A percentile compares a stretch with the other conserved stretches of the same genome.
These are phyloP conservation scores for Pestalotiopsis sp. DNA, from an alignment of 2,329 filamentous ascomycete species.

Conservation along the genomic window DNA sequence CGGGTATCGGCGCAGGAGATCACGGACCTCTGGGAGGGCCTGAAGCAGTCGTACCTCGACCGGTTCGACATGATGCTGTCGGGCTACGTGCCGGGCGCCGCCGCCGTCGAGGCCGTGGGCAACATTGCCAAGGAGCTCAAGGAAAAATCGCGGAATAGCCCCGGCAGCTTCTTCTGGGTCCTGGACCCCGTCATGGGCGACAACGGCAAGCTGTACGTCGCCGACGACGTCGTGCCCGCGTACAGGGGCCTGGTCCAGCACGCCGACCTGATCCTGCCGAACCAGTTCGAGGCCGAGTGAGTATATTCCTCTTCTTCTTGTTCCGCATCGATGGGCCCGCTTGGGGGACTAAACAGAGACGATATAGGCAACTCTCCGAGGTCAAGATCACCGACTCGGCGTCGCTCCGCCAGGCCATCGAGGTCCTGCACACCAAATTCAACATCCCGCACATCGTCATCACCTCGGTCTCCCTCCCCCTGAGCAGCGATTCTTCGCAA, in stretches of 20 bases:
- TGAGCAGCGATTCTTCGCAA: constrained; percentile 40
- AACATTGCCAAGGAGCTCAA: constrained; percentile 81
- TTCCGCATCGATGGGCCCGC: background rate
- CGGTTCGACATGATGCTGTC: constrained; percentile 94
- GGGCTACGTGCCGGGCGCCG: constrained; percentile 89
- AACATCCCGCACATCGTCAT: constrained; percentile 87
- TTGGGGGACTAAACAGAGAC: constrained; percentile 7
- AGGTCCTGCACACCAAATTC: constrained; percentile 75
- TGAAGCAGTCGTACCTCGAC: constrained; percentile 81
- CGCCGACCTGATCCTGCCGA: constrained; percentile 91
- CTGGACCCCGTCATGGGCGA: constrained; percentile 99
- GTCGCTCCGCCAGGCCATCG: constrained; percentile 74
- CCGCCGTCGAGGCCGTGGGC: constrained; percentile 82
- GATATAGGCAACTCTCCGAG: constrained; percentile 76
- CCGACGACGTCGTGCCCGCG: constrained; percentile 85
- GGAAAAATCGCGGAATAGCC: constrained; percentile 57
- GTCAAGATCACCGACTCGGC: constrained; percentile 77
- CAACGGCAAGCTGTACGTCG: constrained; percentile 88
- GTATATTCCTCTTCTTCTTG: constrained; percentile 31
- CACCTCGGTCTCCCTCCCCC: constrained; percentile 78
- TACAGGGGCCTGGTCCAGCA: constrained; percentile 80
- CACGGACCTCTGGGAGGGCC: constrained; percentile 78
- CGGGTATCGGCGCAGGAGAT: constrained; percentile 83
- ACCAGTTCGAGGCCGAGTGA: constrained; percentile 96
- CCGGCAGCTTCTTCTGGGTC: constrained; percentile 92